These are phyloP conservation scores for Trichophyton mentagrophytes DNA, from an alignment of 2,329 filamentous ascomycete genomes.

Conservation along the genomic window DNA sequence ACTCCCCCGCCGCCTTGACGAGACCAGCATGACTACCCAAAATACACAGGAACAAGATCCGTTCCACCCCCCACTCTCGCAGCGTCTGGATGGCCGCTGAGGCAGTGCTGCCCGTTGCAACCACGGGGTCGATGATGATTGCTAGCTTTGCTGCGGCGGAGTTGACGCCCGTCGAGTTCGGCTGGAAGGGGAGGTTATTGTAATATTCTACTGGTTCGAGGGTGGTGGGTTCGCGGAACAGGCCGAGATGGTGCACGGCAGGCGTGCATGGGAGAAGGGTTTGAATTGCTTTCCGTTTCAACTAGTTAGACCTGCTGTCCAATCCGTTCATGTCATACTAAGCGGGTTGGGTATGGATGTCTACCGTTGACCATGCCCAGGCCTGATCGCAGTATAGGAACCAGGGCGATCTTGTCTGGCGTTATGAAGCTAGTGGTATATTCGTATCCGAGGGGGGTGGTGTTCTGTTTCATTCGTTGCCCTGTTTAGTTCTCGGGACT, in stretches of 20 bases:
- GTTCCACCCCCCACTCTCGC: slow-evolving; percentile 79
- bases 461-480: slow-evolving; percentile 37
- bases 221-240: slow-evolving; percentile 80
- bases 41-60: slow-evolving; percentile 63
- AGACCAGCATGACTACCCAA: slow-evolving; percentile 63
- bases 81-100: slow-evolving; percentile 81
- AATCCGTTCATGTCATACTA: neutral
- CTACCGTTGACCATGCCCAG: slow-evolving; percentile 78
- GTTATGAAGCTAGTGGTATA: slow-evolving; percentile 55
- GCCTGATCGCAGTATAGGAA: slow-evolving; percentile 86
- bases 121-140: slow-evolving; percentile 80
- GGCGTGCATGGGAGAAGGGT: slow-evolving; percentile 67
- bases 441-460: slow-evolving; percentile 63
- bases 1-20: slow-evolving; percentile 56
- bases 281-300: slow-evolving; percentile 49
- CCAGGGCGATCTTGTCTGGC: slow-evolving; percentile 59
- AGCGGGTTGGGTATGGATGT: neutral
- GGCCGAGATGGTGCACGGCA: slow-evolving; percentile 81
- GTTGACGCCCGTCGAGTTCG: slow-evolving; percentile 24
- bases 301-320: neutral
- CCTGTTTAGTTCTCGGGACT: neutral
- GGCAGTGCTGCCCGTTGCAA: slow-evolving; percentile 84
- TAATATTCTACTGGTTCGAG: slow-evolving; percentile 92
- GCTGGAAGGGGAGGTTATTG: slow-evolving; percentile 72
- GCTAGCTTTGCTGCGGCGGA: slow-evolving; percentile 48